phyloP scores from a whole-genome alignment of 768 basidiomycete species.

The Rhizopogon roseolus region DNA sequence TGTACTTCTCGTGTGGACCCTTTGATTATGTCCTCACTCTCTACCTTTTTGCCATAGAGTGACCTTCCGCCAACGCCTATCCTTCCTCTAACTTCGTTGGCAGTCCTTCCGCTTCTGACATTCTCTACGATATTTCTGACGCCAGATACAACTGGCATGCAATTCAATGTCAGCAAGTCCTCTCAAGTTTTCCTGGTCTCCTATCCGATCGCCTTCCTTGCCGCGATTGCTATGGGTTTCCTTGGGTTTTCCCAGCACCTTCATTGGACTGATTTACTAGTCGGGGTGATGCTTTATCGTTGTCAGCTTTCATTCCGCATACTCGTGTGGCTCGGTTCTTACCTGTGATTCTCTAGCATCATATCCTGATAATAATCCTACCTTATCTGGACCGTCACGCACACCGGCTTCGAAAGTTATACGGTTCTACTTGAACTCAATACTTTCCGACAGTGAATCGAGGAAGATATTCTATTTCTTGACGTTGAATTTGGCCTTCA shows the following conservation, averaged over 20 bases:
- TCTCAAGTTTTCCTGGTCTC: conserved; percentile 56
- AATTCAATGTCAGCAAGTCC: conserved; percentile 44
- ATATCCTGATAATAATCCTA: conserved; percentile 43
- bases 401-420: conserved; percentile 51
- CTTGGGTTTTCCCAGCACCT: conserved; percentile 62
- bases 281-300: conserved; percentile 56
- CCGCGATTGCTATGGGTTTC: conserved; percentile 50
- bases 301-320: conserved; percentile 38
- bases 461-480: conserved; percentile 97
- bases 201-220: conserved; percentile 45
- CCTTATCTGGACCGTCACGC: conserved; percentile 37
- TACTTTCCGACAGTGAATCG: conserved; percentile 88
- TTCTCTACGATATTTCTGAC: conserved; percentile 57
- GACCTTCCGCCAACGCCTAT: conserved; percentile 45
- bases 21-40: background rate
- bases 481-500: conserved; percentile 89
- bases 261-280: conserved; percentile 52
- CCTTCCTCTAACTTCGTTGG: conserved; percentile 53
- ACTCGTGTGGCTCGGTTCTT: background rate
- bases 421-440: conserved; percentile 80
- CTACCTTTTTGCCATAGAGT: conserved; percentile 32
- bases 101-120: conserved; percentile 57
- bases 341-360: conserved; percentile 34
- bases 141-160: conserved; percentile 44
- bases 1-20: conserved; percentile 13